These are phyloP conservation scores for Pseudozyma pruni DNA, from an alignment of 1,284 basidiomycete species.

Conservation along the genomic window DNA sequence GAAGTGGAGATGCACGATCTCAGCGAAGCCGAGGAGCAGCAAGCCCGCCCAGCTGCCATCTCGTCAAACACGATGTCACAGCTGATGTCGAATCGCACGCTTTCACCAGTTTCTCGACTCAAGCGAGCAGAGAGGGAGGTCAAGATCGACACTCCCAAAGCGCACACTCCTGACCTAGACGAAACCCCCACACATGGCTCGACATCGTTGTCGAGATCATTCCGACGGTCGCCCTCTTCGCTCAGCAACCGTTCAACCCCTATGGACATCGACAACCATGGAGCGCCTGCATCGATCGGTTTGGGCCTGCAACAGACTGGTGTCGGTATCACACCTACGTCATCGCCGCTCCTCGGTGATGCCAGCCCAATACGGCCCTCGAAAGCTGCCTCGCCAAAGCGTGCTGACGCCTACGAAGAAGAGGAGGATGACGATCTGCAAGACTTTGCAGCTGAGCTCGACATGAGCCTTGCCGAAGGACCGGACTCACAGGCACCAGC, in stretches of 20 bases:
- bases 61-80: background rate
- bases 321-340: conserved; percentile 31
- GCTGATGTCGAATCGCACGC: conserved; percentile 2
- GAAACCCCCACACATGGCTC: background rate
- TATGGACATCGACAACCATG: background rate
- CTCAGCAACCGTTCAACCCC: conserved; percentile 1
- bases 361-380: conserved; percentile 9
- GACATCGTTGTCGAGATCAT: background rate
- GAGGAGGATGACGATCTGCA: conserved; percentile 42
- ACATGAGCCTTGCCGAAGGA: conserved; percentile 39
- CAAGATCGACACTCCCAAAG: conserved; percentile 35
- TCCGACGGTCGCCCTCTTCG: conserved; percentile 6
- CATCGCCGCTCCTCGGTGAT: conserved; percentile 29
- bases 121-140: conserved; percentile 8
- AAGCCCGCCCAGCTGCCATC: background rate
- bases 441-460: conserved; percentile 49
- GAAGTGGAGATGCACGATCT: conserved; percentile 28
- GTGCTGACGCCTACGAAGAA: conserved; percentile 7
- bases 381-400: background rate
- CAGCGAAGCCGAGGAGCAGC: conserved; percentile 1
- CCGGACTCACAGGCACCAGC: too few relatives aligned
- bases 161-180: conserved; percentile 31
- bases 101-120: conserved; percentile 33
- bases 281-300: conserved; percentile 25
- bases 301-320: conserved; percentile 38